These are phyloP conservation scores for Funneliformis geosporum DNA, from an alignment of 192 early-diverging fungal genomes.

Conservation along the genomic window DNA sequence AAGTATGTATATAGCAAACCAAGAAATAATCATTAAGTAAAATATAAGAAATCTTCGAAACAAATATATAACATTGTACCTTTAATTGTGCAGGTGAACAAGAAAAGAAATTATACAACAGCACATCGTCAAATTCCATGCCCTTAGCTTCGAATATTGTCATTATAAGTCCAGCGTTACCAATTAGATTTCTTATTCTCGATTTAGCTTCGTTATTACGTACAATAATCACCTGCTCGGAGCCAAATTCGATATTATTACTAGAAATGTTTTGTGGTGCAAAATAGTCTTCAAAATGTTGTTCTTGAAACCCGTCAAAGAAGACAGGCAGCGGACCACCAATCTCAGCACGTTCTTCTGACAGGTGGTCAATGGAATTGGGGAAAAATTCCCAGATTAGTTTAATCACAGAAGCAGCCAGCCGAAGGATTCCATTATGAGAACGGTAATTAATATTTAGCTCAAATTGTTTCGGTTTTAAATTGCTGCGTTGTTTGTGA, in stretches of 20 bases:
- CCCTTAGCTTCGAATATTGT: constrained; percentile 22
- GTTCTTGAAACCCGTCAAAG: not conserved
- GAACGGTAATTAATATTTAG: constrained; percentile 23
- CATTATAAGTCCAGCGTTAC: constrained; percentile 7
- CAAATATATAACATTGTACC: constrained; percentile 5
- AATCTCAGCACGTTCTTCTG: not conserved
- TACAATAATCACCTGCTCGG: constrained; percentile 21
- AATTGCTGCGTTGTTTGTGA: not conserved
- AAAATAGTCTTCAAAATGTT: not conserved
- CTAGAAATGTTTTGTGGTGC: not conserved
- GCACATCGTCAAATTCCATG: constrained; percentile 22
- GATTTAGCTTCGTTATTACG: constrained; percentile 20
- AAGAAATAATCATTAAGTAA: not conserved
- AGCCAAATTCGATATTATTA: constrained; percentile 14
- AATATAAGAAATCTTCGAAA: not conserved
- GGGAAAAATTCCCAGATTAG: constrained; percentile 16
- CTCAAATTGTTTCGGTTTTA: constrained; percentile 12
- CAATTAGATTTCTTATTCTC: not conserved
- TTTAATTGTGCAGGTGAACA: not conserved
- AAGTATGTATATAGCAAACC: not conserved
- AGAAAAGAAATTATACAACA: constrained; percentile 32
- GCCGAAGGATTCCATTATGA: constrained; percentile 22
- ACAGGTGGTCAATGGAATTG: constrained; percentile 10
- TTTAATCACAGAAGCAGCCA: constrained; percentile 12
- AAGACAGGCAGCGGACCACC: constrained; percentile 15